Evolutionary conservation across 2,329 filamentous ascomycete species (phyloP).

Genomic region (Sporothrix sp.): DNA sequence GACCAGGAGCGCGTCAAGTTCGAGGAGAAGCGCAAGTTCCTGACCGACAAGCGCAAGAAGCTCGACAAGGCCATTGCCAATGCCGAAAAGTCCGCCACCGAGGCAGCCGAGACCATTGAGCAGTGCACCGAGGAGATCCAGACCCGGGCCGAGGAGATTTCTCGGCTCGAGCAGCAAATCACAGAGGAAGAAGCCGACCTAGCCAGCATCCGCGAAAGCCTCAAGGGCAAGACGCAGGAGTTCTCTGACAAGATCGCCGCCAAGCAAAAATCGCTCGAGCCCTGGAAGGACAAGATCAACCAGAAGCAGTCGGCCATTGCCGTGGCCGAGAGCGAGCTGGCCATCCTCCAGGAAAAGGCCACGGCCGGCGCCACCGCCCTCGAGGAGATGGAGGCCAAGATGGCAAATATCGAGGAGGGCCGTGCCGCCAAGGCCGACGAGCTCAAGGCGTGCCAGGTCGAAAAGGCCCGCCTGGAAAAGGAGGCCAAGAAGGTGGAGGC

Average conservation of each 20-base stretch:
- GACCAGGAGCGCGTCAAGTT: conserved; percentile 97
- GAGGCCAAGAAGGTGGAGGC: conserved; percentile 62
- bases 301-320: conserved; percentile 91
- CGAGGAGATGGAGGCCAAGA: conserved; percentile 73
- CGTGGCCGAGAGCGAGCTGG: conserved; percentile 87
- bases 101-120: conserved; percentile 68
- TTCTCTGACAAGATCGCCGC: conserved; percentile 85
- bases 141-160: conserved; percentile 63
- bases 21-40: conserved; percentile 94
- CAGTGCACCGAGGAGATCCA: conserved; percentile 72
- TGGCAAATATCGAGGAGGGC: conserved; percentile 61
- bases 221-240: conserved; percentile 92
- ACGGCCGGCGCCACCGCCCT: conserved; percentile 79
- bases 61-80: conserved; percentile 77
- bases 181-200: conserved; percentile 74
- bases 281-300: conserved; percentile 95
- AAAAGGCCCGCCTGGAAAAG: conserved; percentile 63
- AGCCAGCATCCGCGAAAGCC: conserved; percentile 66
- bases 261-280: conserved; percentile 90
- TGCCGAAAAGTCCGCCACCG: conserved; percentile 62
- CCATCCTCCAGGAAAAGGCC: conserved; percentile 81
- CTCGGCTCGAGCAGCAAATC: conserved; percentile 65
- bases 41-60: conserved; percentile 86
- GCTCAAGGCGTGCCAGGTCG: conserved; percentile 63
- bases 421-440: conserved; percentile 62